phyloP scores from a whole-genome alignment of 768 basidiomycete genomes.

The Lactifluus piperatus region DNA sequence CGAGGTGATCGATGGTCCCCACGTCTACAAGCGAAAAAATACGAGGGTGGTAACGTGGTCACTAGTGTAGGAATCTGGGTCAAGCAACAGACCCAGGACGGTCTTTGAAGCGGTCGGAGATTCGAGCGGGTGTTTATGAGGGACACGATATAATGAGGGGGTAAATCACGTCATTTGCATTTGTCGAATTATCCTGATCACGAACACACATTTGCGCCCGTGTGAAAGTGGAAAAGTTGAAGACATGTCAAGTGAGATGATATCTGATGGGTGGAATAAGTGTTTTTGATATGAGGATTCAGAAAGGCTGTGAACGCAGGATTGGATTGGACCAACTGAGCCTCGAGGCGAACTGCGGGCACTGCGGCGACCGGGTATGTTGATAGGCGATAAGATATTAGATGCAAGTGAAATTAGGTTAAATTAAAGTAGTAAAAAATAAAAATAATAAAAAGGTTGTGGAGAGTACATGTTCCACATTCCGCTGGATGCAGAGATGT shows the following conservation, averaged over 20 bases:
- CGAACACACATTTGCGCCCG: too few species aligned
- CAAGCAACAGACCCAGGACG: neutral
- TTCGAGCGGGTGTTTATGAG: neutral
- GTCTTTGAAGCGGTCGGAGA: neutral
- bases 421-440: too few species aligned
- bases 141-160: neutral
- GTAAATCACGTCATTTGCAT: neutral
- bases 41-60: neutral
- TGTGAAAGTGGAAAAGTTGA: neutral
- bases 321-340: neutral
- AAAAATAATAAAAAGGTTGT: too few species aligned
- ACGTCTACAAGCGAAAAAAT: neutral
- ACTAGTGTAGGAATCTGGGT: neutral
- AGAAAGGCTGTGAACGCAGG: neutral
- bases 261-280: neutral
- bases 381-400: constrained; percentile 1
- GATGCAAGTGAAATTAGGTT: too few species aligned
- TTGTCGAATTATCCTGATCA: too few species aligned
- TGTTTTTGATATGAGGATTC: neutral
- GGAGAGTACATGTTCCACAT: too few species aligned
- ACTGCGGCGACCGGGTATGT: too few species aligned
- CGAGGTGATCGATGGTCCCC: neutral
- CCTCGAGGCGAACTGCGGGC: neutral
- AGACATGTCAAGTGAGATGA: neutral
- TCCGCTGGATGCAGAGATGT: too few species aligned